These are phyloP conservation scores for Apiospora koreana DNA, from an alignment of 2,329 filamentous ascomycete species.

Conservation along the genomic window DNA sequence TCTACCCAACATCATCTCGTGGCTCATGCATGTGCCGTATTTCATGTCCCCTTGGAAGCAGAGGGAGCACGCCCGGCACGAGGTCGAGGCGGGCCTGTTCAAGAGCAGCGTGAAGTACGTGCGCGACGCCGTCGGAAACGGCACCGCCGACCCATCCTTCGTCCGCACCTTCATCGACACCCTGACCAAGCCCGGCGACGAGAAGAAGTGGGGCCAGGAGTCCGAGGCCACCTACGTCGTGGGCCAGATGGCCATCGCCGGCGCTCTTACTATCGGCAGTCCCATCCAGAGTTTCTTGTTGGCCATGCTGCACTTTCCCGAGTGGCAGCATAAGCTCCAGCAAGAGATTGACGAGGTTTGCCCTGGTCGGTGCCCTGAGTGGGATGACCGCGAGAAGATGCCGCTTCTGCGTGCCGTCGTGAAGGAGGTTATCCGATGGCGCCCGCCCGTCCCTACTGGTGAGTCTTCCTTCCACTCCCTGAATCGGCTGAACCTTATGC, in stretches of 20 bases:
- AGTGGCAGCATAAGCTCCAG: conserved; percentile 42
- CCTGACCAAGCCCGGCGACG: conserved; percentile 23
- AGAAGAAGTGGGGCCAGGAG: conserved; percentile 31
- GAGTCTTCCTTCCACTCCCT: conserved; percentile 14
- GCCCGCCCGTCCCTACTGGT: conserved; percentile 55
- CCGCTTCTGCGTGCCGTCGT: conserved; percentile 49
- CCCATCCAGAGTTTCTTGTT: conserved; percentile 44
- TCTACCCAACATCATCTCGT: conserved; percentile 41
- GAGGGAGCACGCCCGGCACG: conserved; percentile 42
- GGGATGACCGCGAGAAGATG: conserved; percentile 46
- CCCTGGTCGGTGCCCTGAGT: conserved; percentile 44
- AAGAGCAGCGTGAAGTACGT: conserved; percentile 39
- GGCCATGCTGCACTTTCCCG: conserved; percentile 41
- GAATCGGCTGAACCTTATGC: neutral
- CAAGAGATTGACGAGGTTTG: conserved; percentile 50
- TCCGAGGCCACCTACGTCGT: conserved; percentile 45
- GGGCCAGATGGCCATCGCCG: conserved; percentile 50
- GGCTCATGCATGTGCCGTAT: conserved; percentile 40
- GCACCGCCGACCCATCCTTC: conserved; percentile 41
- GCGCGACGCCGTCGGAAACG: conserved; percentile 31
- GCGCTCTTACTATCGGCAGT: conserved; percentile 44
- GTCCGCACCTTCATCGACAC: conserved; percentile 41
- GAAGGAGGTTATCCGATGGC: conserved; percentile 55
- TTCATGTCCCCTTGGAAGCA: conserved; percentile 46
- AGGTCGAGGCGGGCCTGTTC: conserved; percentile 40